Base-by-base conservation (phyloP, 306 rosid genomes). In the Trichosanthes truncata region DNA sequence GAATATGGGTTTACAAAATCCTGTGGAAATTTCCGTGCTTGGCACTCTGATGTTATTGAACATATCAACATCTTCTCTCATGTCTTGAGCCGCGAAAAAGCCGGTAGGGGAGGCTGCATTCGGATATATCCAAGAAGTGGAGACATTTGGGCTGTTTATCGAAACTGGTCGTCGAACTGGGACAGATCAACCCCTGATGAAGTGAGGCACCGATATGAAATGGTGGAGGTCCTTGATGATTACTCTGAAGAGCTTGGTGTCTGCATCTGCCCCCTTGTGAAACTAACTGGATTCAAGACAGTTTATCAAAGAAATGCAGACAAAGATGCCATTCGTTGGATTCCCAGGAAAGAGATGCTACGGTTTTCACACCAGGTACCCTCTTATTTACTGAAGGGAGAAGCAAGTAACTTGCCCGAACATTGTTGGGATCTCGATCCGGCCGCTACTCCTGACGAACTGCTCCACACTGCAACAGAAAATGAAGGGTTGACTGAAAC, bases 351-450 rank as follows among this genome's bases (percentile, higher is more conserved):
- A 83, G 98, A 96, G 84, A 96, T 96, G 99, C 33, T 91, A 31
- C 88, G 98, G 62, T 93, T 96, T 87, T 96, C 99, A 0, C 99
- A 96, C 82, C 99, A 89, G 89, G 99, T 96, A 55, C 99, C 99
- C 3, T 88, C 98, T 23, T 91, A 93, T 92, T 83, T 85, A 80
- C 90, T 96, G 31, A 84, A 85, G 55, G 89, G 87, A 82, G 93
- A 88, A 75, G 86, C 85, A 41, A 59, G 74, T 73, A 80, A 88
- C 83, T 82, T 96, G 81, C 92, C 97, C 4, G 97, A 84, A 51
- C 86, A 85, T 78, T 91, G 96, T 78, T 96, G 98, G 98, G 99
- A 96, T 81, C 93, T 93, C 8, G 99, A 93, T 81, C 98, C 98
- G 0, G 99, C 99, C 45, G 99, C 99, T 60, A 96, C 97, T 76